These are phyloP conservation scores for Aciculosporium take DNA, from an alignment of 2,329 filamentous ascomycete genomes.

Conservation along the genomic window DNA sequence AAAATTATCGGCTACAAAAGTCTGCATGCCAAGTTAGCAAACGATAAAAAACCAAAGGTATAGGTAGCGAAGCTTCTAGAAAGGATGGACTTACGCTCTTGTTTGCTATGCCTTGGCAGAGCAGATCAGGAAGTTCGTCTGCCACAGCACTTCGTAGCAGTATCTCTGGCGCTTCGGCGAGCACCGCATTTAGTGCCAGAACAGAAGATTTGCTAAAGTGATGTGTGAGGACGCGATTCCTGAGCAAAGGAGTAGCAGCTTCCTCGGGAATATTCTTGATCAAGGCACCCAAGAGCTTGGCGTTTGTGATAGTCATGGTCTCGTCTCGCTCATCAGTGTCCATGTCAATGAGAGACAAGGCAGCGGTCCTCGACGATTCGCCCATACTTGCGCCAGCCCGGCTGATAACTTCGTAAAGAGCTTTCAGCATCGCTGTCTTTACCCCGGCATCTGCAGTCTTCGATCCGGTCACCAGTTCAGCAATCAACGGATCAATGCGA, in stretches of 20 bases:
- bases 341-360: slow-evolving; percentile 76
- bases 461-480: slow-evolving; percentile 85
- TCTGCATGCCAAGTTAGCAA: slow-evolving; percentile 26
- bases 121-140: slow-evolving; percentile 61
- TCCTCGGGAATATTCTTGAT: slow-evolving; percentile 73
- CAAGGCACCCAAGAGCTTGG: slow-evolving; percentile 76
- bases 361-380: slow-evolving; percentile 72
- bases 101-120: slow-evolving; percentile 66
- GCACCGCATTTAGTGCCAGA: slow-evolving; percentile 74
- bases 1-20: slow-evolving; percentile 77
- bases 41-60: not conserved
- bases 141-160: slow-evolving; percentile 51
- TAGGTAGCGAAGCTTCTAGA: slow-evolving; percentile 8
- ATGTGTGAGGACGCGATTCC: slow-evolving; percentile 63
- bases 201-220: slow-evolving; percentile 67
- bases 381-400: slow-evolving; percentile 94
- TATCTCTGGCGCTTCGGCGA: slow-evolving; percentile 63
- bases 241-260: slow-evolving; percentile 43
- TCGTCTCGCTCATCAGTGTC: slow-evolving; percentile 63
- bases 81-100: slow-evolving; percentile 46
- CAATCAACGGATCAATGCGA: slow-evolving; percentile 83
- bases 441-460: slow-evolving; percentile 79
- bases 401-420: slow-evolving; percentile 88
- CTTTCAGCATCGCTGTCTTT: slow-evolving; percentile 91
- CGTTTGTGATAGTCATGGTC: slow-evolving; percentile 76